Evolutionary conservation across 257 asterid genomes (phyloP), one percentile per base, ranked within the genome.

Genomic region (Primulina tabacum): DNA sequence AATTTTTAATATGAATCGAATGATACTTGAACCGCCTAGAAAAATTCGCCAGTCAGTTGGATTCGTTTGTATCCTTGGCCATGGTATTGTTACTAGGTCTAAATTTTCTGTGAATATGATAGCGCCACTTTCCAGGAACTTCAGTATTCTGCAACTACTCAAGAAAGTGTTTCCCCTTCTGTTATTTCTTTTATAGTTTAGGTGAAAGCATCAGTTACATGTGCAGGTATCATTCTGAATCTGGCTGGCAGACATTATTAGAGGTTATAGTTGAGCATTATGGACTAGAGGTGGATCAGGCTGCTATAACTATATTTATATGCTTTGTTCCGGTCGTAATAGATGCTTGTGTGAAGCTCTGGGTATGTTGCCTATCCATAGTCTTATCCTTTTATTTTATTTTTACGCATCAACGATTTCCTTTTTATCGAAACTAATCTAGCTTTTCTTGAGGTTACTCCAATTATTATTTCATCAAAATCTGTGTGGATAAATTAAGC

Each of bases 181-280:
- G 20, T 56, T 64, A 26, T 75, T 50, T 32, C 8, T 7, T 37
- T 62, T 64, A 17, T 24, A 32, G 11, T 68, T 56, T 67, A 40
- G 24, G 55, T 37, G 60, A 28, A 68, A 60, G 62, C 50, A 20
- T 16, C 57, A 5, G 57, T 35, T 72, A 21, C 43, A 72, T 56
- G 65, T 86, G 84, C 88, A 91, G 97, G 78, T 93, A 93, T 84
- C 97, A 93, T 76, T 94, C 97, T 11, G 97, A 88, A 79, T 87
- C 91, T 62, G 97, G 96, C 47, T 91, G 97, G 97, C 85, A 86
- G 80, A 88, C 99, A 62, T 77, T 91, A 82, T 73, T 88, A 59
- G 97, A 91, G 82, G 76, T 91, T 62, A 57, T 89, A 75, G 79
- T 85, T 18, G 97, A 89, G 82, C 99, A 91, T 80, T 88, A 88